Conservation (phyloP, 2,329 filamentous ascomycete species). For the Nemania sp. region DNA sequence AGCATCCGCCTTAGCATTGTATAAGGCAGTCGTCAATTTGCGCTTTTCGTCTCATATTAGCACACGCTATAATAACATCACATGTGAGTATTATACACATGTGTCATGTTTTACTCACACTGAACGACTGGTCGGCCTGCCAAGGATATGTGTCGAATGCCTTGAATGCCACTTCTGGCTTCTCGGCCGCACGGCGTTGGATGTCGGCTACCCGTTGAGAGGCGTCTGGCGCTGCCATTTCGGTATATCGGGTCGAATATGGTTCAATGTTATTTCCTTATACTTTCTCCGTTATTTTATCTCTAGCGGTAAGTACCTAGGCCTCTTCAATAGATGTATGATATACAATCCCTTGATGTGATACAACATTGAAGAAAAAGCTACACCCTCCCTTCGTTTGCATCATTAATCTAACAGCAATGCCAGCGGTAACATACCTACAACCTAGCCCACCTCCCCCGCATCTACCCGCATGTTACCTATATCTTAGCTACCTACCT, state of each 20-base stretch:
- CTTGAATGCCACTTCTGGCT: slow-evolving; percentile 45
- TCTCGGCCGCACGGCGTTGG: slow-evolving; percentile 46
- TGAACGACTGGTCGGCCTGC: slow-evolving; percentile 48
- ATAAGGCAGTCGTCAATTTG: slow-evolving; percentile 33
- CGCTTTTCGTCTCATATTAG: slow-evolving; percentile 26
- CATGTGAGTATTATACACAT: neutral
- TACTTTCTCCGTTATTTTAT: too few relatives aligned
- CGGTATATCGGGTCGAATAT: neutral
- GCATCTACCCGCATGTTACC: too few relatives aligned
- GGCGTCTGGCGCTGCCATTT: slow-evolving; percentile 40
- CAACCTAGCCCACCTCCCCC: too few relatives aligned
- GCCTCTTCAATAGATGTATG: too few relatives aligned
- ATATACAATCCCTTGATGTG: too few relatives aligned
- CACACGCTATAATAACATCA: neutral
- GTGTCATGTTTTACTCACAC: slow-evolving; percentile 43
- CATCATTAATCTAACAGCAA: too few relatives aligned
- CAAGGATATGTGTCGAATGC: slow-evolving; percentile 51
- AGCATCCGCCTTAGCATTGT: slow-evolving; percentile 29
- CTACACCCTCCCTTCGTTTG: too few relatives aligned
- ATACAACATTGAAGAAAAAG: too few relatives aligned
- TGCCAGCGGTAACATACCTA: too few relatives aligned
- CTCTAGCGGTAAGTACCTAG: too few relatives aligned
- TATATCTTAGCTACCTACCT: neutral
- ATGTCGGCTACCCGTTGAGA: slow-evolving; percentile 39
- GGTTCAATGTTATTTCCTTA: too few relatives aligned